Percentiles rank a stretch among this genome's conserved stretches.
phyloP scores from a whole-genome alignment of 352 stramenopile species.

The Hyaloperonospora brassicae region DNA sequence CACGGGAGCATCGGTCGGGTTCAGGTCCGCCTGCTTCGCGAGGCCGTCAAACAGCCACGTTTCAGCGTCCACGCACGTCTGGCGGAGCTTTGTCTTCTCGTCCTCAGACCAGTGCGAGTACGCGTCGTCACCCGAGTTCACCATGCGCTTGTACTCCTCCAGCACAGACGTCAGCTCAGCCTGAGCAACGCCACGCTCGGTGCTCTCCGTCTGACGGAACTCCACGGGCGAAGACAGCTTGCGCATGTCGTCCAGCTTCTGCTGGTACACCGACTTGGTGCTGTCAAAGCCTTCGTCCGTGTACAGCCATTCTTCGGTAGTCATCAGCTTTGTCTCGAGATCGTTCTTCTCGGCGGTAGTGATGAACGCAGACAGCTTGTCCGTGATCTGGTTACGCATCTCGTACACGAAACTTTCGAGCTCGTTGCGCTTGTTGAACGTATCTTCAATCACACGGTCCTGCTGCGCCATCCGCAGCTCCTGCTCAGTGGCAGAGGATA shows the following conservation, averaged over 20 bases:
- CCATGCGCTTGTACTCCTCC: constrained; percentile 93
- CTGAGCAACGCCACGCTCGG: constrained; percentile 82
- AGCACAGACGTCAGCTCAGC: constrained; percentile 88
- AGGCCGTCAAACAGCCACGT: constrained; percentile 95
- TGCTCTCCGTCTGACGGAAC: constrained; percentile 87
- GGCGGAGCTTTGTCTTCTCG: constrained; percentile 90
- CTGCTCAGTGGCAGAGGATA: constrained; percentile 69
- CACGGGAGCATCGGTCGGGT: constrained; percentile 83
- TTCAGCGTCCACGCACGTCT: constrained; percentile 83
- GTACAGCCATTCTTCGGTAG: constrained; percentile 98
- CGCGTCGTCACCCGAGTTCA: constrained; percentile 88
- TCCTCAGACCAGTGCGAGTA: constrained; percentile 95
- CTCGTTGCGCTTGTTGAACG: constrained; percentile 98
- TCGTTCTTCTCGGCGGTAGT: constrained; percentile 83
- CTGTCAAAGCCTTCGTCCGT: constrained; percentile 98
- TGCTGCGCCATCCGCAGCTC: constrained; percentile 94
- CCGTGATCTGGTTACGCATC: constrained; percentile 94
- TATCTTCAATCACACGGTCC: constrained; percentile 95
- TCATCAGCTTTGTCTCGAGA: constrained; percentile 86
- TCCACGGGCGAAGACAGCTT: constrained; percentile 91
- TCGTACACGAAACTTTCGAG: constrained; percentile 99
- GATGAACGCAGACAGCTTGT: constrained; percentile 80
- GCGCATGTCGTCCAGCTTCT: constrained; percentile 93
- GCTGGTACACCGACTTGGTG: constrained; percentile 94
- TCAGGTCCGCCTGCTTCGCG: constrained; percentile 88